These are phyloP conservation scores for Ceratobasidium sp. DNA, from an alignment of 1,284 basidiomycete species.

Conservation along the genomic window DNA sequence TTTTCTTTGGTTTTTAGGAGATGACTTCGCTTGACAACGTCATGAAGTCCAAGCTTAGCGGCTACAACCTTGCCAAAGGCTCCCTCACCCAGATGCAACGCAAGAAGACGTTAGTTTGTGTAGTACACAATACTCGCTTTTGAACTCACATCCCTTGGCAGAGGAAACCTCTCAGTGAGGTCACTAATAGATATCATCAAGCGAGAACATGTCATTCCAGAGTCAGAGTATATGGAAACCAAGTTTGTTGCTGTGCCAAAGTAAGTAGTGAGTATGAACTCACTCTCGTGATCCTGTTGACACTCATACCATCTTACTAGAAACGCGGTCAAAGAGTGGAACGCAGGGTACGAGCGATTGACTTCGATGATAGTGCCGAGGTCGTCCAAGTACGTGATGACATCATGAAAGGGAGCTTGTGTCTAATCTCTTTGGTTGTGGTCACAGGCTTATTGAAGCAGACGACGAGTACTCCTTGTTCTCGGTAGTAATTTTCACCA, in stretches of 20 bases:
- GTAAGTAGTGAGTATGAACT: slow-evolving; percentile 59
- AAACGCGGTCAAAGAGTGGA: slow-evolving; percentile 89
- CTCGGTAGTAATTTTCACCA: slow-evolving; percentile 90
- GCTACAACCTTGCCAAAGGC: slow-evolving; percentile 95
- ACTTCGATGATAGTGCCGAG: slow-evolving; percentile 95
- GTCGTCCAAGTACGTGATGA: slow-evolving; percentile 81
- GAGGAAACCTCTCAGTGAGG: slow-evolving; percentile 92
- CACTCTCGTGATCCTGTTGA: neutral
- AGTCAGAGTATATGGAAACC: slow-evolving; percentile 95
- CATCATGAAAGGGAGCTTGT: slow-evolving; percentile 40
- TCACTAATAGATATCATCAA: slow-evolving; percentile 88
- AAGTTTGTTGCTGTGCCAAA: slow-evolving; percentile 94
- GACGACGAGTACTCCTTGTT: slow-evolving; percentile 94
- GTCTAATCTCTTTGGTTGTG: neutral
- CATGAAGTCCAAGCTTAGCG: slow-evolving; percentile 89
- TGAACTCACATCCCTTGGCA: slow-evolving; percentile 53
- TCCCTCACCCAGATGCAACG: slow-evolving; percentile 93
- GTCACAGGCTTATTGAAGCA: slow-evolving; percentile 66
- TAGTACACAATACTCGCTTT: too few relatives aligned
- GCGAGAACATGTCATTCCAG: slow-evolving; percentile 81
- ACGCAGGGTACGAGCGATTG: slow-evolving; percentile 87
- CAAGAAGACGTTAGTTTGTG: slow-evolving; percentile 81
- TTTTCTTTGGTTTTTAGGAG: slow-evolving; percentile 65
- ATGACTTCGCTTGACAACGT: slow-evolving; percentile 89
- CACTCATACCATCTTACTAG: slow-evolving; percentile 57